Percentiles rank a stretch among this genome's conserved stretches.
phyloP scores from a whole-genome alignment of 495 filamentous ascomycete species.

The Daldinia loculata region DNA sequence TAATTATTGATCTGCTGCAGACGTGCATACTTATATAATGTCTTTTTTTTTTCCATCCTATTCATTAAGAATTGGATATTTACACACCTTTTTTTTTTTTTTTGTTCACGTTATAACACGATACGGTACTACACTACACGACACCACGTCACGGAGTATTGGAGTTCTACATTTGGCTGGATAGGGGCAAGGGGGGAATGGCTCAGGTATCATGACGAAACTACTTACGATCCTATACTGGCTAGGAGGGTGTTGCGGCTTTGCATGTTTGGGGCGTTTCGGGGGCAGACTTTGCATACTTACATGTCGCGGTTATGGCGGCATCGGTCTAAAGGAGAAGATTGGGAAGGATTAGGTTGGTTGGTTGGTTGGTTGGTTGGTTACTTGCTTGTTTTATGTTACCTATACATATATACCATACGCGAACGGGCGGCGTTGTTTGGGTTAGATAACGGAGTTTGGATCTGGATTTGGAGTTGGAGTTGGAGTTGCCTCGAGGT shows the following conservation, averaged over 20 bases:
- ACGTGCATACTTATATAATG: slow-evolving; percentile 1
- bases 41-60: not conserved
- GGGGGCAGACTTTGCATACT: too few relatives aligned
- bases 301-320: not conserved
- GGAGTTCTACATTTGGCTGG: too few relatives aligned
- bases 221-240: too few relatives aligned
- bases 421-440: slow-evolving; percentile 16
- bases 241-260: too few relatives aligned
- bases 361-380: not conserved
- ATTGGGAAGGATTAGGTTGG: not conserved
- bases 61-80: not conserved
- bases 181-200: too few relatives aligned
- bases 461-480: not conserved
- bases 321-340: not conserved
- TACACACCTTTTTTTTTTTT: not conserved
- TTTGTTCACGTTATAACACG: not conserved
- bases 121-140: not conserved
- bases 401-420: slow-evolving; percentile 14
- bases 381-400: not conserved
- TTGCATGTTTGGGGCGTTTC: too few relatives aligned
- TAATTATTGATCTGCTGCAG: not conserved
- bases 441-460: not conserved
- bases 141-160: too few relatives aligned
- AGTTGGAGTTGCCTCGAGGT: slow-evolving; percentile 5
- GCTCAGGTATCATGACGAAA: too few relatives aligned